These are phyloP conservation scores for Annulohypoxylon maeteangense DNA, from an alignment of 495 filamentous ascomycete species.

Conservation along the genomic window DNA sequence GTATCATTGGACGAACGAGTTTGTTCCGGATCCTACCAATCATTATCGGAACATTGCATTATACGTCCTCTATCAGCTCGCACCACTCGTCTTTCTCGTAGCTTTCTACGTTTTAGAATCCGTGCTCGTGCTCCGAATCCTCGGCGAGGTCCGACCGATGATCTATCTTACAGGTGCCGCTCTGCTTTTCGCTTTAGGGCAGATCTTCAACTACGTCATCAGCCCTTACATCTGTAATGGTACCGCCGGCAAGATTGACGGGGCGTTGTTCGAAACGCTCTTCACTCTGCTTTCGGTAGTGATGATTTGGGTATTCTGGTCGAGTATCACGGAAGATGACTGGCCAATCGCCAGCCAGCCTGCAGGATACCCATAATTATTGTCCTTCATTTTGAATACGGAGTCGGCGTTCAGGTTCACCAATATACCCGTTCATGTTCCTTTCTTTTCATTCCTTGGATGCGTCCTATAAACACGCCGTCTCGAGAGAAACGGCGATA, in stretches of 20 bases:
- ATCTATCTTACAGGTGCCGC: slow-evolving; percentile 78
- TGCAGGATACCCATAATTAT: slow-evolving; percentile 43
- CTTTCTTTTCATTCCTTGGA: slow-evolving; percentile 45
- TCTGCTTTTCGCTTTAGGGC: slow-evolving; percentile 87
- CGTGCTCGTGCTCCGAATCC: slow-evolving; percentile 80
- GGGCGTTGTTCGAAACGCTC: slow-evolving; percentile 90
- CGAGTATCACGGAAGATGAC: slow-evolving; percentile 98
- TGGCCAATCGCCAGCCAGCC: slow-evolving; percentile 73
- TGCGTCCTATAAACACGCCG: slow-evolving; percentile 17
- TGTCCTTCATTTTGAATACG: slow-evolving; percentile 41
- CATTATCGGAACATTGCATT: slow-evolving; percentile 83
- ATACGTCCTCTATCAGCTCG: slow-evolving; percentile 93
- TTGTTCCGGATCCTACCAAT: slow-evolving; percentile 63
- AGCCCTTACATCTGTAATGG: slow-evolving; percentile 89
- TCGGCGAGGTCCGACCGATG: slow-evolving; percentile 91
- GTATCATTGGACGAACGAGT: slow-evolving; percentile 84
- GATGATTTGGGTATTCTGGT: slow-evolving; percentile 94
- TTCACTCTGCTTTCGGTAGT: slow-evolving; percentile 88
- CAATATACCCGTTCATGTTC: slow-evolving; percentile 51
- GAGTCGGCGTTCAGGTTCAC: slow-evolving; percentile 45
- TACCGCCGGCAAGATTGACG: slow-evolving; percentile 86
- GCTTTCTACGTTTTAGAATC: slow-evolving; percentile 85
- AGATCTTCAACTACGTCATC: slow-evolving; percentile 95
- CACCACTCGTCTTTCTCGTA: slow-evolving; percentile 86
- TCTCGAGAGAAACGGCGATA: slow-evolving; percentile 25